Evolutionary conservation across 768 basidiomycete genomes (phyloP), one percentile per base, ranked within the genome.

Genomic region (Suillus occidentalis): DNA sequence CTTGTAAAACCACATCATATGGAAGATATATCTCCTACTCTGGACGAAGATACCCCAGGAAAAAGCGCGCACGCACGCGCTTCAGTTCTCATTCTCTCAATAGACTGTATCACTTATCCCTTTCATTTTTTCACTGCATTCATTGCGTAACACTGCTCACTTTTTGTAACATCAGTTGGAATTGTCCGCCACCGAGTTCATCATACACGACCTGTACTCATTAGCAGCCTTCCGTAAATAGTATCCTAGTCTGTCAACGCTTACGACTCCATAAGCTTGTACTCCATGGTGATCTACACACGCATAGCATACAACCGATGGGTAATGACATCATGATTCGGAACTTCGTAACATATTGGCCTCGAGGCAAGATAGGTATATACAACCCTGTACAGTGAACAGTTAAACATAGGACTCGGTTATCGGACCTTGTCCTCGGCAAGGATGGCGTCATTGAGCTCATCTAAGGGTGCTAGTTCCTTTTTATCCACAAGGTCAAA

Each of bases 401-500:
- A 16, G 22, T 18, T 8, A 25, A 60, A 58, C 34, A 36, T 18
- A 42, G 18, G 18, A 55, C 13, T 56, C 14, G 45, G 55, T 65
- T 50, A 75, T 52, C 78, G 73, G 4, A 72, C 45, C 70, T 82
- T 84, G 70, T 85, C 84, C 71, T 87, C 86, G 0, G 83, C 83
- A 40, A 90, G 77, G 68, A 99, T 95, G 10, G 93, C 94, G 69
- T 94, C 92, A 76, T 98, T 98, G 70, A 98, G 84, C 76, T 99
- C 97, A 68, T 96, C 95, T 60, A 99, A 79, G 0, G 97, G 97
- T 13, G 92, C 93, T 9, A 99, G 83, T 73, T 99, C 97, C 78
- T 95, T 97, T 85, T 93, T 92, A 70, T 97, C 96, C n/a, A 99
- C 87, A 25, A 97, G 83, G 72, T 95, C 90, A 74, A 97, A 97